These are phyloP conservation scores for Colletotrichum acutatum DNA, from an alignment of 2,329 filamentous ascomycete species.

Conservation along the genomic window DNA sequence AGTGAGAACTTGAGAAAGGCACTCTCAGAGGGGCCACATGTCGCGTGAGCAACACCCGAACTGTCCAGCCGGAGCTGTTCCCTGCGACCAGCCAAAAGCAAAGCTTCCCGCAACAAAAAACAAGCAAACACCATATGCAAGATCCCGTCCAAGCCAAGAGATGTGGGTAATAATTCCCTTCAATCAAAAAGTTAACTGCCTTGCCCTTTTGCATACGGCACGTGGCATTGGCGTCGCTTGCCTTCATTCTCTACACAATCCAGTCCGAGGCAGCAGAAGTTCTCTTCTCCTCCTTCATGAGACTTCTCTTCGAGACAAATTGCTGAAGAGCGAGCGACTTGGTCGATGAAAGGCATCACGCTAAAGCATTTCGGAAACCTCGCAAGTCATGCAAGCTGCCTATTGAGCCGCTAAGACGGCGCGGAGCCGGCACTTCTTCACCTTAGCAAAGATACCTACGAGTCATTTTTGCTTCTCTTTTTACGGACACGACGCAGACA, in stretches of 20 bases:
- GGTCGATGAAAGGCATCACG: conserved; percentile 7
- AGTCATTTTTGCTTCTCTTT: conserved; percentile 11
- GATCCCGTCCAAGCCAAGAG: conserved; percentile 15
- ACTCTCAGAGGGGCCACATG: not conserved
- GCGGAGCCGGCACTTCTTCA: not conserved
- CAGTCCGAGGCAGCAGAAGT: not conserved
- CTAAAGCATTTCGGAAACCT: not conserved
- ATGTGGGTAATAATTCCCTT: not conserved
- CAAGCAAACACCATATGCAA: conserved; percentile 12
- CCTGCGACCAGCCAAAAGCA: conserved; percentile 3
- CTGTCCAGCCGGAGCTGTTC: conserved; percentile 9
- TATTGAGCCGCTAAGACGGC: not conserved
- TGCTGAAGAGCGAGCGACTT: conserved; percentile 2
- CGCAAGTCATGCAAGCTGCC: conserved; percentile 14
- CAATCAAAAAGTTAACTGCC: not conserved
- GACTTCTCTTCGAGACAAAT: not conserved
- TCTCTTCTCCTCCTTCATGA: not conserved
- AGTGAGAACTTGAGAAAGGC: not conserved
- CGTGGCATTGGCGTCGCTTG: not conserved
- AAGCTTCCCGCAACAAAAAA: conserved; percentile 13
- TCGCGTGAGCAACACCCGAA: conserved; percentile 29
- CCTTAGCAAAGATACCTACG: not conserved
- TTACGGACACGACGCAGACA: not conserved
- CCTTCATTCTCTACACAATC: not conserved
- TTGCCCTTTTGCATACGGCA: not conserved